Conservation (phyloP, 305 asterid genomes). For the Fraxinus paxiana region DNA sequence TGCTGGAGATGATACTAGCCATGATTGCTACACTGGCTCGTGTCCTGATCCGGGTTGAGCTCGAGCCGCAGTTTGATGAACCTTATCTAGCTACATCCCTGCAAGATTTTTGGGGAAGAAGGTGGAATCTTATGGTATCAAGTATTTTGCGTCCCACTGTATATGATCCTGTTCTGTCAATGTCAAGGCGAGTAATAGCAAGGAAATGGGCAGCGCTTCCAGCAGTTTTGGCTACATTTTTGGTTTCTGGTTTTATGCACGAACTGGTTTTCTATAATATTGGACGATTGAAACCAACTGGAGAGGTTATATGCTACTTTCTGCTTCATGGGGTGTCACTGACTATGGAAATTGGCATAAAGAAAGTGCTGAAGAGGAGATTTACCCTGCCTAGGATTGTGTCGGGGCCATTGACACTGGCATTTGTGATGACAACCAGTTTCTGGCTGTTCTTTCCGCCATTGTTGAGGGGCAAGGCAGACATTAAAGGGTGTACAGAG, state of each 20-base stretch:
- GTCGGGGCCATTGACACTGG: conserved; percentile 30
- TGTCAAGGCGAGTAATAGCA: background rate
- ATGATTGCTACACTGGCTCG: conserved; percentile 18
- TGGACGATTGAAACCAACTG: conserved; percentile 41
- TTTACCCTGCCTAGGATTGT: conserved; percentile 28
- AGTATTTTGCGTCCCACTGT: conserved; percentile 39
- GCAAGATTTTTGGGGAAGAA: conserved; percentile 56
- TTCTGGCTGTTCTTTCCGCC: conserved; percentile 61
- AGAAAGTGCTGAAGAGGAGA: conserved; percentile 20
- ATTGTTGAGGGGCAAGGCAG: conserved; percentile 34
- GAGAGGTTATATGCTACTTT: conserved; percentile 38
- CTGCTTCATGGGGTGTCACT: conserved; percentile 42
- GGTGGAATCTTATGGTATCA: conserved; percentile 54
- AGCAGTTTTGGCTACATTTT: conserved; percentile 41
- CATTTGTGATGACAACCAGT: conserved; percentile 33
- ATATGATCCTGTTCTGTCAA: conserved; percentile 23
- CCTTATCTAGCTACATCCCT: conserved; percentile 47
- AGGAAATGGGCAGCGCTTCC: conserved; percentile 32
- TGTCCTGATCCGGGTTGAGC: conserved; percentile 25
- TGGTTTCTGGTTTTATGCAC: conserved; percentile 60
- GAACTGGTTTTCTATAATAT: conserved; percentile 49
- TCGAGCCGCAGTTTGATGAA: conserved; percentile 44
- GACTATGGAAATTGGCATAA: conserved; percentile 27
- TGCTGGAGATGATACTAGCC: conserved; percentile 28
- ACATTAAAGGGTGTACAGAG: conserved; percentile 48